phyloP scores from a whole-genome alignment of 2,329 filamentous ascomycete genomes.

The Pseudogymnoascus sp. region DNA sequence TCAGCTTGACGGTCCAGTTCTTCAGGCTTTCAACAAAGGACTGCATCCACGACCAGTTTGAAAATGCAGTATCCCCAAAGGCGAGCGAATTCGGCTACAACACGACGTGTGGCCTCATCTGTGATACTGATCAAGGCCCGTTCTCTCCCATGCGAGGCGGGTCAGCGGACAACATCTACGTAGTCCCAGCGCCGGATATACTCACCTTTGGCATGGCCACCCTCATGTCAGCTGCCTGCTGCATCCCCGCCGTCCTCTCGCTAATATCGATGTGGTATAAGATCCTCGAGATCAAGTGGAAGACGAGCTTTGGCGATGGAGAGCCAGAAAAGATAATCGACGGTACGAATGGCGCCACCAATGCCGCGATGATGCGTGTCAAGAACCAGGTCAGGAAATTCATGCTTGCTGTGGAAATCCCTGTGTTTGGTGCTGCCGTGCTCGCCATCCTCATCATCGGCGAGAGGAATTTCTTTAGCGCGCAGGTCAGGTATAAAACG shows the following conservation, averaged over 20 bases:
- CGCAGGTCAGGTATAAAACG: slow-evolving; percentile 46
- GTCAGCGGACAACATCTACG: slow-evolving; percentile 51
- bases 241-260: slow-evolving; percentile 54
- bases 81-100: slow-evolving; percentile 37
- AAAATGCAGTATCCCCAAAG: slow-evolving; percentile 30
- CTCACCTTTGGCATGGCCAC: slow-evolving; percentile 52
- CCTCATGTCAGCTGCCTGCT: slow-evolving; percentile 54
- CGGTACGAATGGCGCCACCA: slow-evolving; percentile 47
- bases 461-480: slow-evolving; percentile 55
- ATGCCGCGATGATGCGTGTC: slow-evolving; percentile 41
- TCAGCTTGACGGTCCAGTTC: slow-evolving; percentile 57
- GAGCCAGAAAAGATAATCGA: slow-evolving; percentile 33
- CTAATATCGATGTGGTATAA: slow-evolving; percentile 55
- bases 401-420: slow-evolving; percentile 47
- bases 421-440: slow-evolving; percentile 49
- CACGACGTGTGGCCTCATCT: slow-evolving; percentile 39
- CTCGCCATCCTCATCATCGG: slow-evolving; percentile 51
- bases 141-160: slow-evolving; percentile 46
- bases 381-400: slow-evolving; percentile 47
- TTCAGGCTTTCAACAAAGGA: slow-evolving; percentile 40
- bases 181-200: slow-evolving; percentile 47
- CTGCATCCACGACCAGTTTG: slow-evolving; percentile 35
- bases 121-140: slow-evolving; percentile 38
- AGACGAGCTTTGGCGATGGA: slow-evolving; percentile 31
- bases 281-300: slow-evolving; percentile 55